Conservation (phyloP, 768 basidiomycete genomes). For the Neoboletus magnificus region DNA sequence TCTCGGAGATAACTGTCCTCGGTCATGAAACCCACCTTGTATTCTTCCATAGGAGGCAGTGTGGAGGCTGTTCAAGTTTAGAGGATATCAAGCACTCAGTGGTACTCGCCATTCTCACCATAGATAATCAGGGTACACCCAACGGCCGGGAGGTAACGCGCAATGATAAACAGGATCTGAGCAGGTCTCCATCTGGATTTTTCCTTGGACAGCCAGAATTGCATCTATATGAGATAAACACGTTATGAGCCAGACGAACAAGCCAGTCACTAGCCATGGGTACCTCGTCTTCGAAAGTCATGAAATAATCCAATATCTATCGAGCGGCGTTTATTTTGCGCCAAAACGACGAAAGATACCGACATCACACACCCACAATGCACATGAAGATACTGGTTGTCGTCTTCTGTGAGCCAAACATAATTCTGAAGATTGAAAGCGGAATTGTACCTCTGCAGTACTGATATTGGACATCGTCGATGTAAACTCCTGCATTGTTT, state of each 20-base stretch:
- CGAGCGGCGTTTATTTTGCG: background rate
- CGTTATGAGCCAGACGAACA: background rate
- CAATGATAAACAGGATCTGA: background rate
- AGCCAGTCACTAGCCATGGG: background rate
- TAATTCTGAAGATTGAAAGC: no score
- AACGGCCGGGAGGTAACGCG: background rate
- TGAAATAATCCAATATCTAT: background rate
- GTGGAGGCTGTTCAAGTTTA: background rate
- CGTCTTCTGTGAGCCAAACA: background rate
- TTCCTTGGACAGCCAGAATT: background rate
- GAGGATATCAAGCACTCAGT: background rate
- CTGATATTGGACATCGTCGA: background rate
- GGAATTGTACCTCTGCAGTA: background rate
- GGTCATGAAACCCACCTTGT: background rate
- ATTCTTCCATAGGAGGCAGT: background rate
- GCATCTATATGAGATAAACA: background rate
- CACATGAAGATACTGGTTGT: background rate
- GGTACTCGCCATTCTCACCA: background rate
- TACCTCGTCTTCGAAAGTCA: background rate
- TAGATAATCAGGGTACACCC: background rate
- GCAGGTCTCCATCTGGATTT: background rate
- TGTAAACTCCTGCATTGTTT: background rate
- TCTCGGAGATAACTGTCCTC: no score
- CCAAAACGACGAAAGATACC: no score
- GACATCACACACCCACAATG: background rate